Base-by-base conservation (phyloP, 192 early-diverging fungal species). In the Pilaira anomala region DNA sequence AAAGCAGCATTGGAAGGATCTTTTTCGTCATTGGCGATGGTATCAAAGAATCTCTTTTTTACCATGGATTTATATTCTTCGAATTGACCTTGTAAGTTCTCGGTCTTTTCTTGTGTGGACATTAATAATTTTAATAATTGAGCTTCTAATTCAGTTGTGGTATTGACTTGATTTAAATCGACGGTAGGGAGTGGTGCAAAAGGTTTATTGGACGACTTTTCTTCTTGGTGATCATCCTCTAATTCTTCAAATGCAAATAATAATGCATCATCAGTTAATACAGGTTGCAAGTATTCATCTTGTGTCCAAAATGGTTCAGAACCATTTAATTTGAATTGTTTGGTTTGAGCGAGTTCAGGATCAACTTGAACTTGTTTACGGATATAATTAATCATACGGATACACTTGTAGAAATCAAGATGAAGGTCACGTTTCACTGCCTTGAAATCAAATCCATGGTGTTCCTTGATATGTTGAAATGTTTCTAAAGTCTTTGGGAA, bases 351-450 rank as follows among this genome's bases (percentile, higher is more conserved):
- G 18, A 75, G 41, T 50, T 66, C 45, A 30, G 63, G 62, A 16
- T 68, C 51, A 8, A 29, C 5, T n/a, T 62, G 46, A 16, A 62
- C 65, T 25, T 67, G 59, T 7, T 71, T 42, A 13, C 90, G 78
- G 46, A 90, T 77, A 63, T 84, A 88, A 67, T 92, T 92, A 71
- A 92, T 86, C 62, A 91, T 60, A 12, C 80, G 73, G 58, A 92
- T 90, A 41, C 87, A 87, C 45, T 87, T 87, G 80, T 97, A 97
- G 70, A 95, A 95, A 62, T 95, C 92, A 14, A 97, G 82, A 69
- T 74, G 48, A 3, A 80, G 52, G 7, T 66, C 42, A 29, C 64
- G 56, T 5, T 82, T 76, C 2, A 76, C 72, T 25, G 67, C 66
- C 5, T 80, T 51, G 72, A 92, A 90, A 65, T 92, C 86, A 75